Evolutionary conservation across 106 monocot species (phyloP).

Genomic region (Amphibolis antarctica): DNA sequence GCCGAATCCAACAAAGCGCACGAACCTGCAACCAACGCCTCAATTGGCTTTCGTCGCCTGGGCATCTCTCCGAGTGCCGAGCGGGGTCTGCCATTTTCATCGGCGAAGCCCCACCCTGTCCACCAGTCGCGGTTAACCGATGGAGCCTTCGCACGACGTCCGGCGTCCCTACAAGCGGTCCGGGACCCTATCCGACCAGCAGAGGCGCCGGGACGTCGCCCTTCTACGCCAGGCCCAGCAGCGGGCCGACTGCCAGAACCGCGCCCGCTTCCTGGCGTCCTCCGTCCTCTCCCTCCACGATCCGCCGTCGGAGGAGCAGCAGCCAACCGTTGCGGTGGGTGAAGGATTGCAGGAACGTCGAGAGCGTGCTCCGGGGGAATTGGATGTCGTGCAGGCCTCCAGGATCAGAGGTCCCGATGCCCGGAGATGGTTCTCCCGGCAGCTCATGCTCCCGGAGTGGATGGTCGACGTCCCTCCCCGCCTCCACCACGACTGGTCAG

Average conservation of each 20-base stretch:
- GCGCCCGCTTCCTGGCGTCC: slow-evolving; percentile 66
- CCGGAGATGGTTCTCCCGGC: slow-evolving; percentile 72
- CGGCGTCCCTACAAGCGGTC: slow-evolving; percentile 78
- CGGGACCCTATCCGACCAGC: slow-evolving; percentile 68
- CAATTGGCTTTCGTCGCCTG: too few species aligned
- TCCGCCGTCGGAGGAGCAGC: neutral
- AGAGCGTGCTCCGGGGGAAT: slow-evolving; percentile 5
- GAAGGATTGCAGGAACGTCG: neutral
- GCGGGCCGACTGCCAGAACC: slow-evolving; percentile 77
- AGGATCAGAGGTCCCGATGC: slow-evolving; percentile 59
- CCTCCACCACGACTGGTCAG: slow-evolving; percentile 59
- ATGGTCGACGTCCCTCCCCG: slow-evolving; percentile 77
- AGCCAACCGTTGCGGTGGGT: neutral
- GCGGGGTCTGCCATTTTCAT: too few species aligned
- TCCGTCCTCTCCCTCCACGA: slow-evolving; percentile 35
- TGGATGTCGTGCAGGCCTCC: slow-evolving; percentile 44
- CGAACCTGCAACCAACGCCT: too few species aligned
- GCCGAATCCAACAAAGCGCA: too few species aligned
- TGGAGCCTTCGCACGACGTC: slow-evolving; percentile 45
- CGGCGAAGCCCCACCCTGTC: too few species aligned
- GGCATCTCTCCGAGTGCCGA: too few species aligned
- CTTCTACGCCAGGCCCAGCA: slow-evolving; percentile 61
- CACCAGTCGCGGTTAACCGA: too few species aligned
- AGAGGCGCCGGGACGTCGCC: slow-evolving; percentile 70
- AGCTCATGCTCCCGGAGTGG: slow-evolving; percentile 96